Evolutionary conservation across 768 basidiomycete species (phyloP).

Genomic region (Trametes elegans): DNA sequence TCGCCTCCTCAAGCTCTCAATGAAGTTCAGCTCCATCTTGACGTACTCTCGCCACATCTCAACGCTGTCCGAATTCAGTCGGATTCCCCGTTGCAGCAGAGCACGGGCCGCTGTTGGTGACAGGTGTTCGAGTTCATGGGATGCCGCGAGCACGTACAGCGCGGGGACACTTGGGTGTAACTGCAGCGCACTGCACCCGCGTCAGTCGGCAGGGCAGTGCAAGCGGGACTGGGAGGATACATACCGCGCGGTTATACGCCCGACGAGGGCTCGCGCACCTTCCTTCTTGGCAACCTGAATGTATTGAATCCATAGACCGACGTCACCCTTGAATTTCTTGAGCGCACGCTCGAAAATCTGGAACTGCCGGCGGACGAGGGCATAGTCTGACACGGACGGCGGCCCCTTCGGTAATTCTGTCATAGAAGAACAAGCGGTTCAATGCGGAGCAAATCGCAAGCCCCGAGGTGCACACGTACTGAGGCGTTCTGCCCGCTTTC

Average conservation of each 20-base stretch:
- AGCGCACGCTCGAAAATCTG: slow-evolving; percentile 90
- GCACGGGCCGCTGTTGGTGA: slow-evolving; percentile 80
- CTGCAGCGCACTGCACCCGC: slow-evolving; percentile 66
- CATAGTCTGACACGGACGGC: slow-evolving; percentile 77
- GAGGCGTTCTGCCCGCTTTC: slow-evolving; percentile 70
- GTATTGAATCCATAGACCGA: slow-evolving; percentile 88
- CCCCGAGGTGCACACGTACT: slow-evolving; percentile 44
- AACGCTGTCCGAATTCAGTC: slow-evolving; percentile 67
- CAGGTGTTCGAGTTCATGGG: slow-evolving; percentile 73
- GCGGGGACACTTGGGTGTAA: slow-evolving; percentile 77
- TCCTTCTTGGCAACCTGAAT: slow-evolving; percentile 81
- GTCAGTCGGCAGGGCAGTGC: not conserved
- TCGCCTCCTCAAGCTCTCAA: slow-evolving; percentile 74
- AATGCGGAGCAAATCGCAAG: not conserved
- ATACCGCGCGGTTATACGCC: slow-evolving; percentile 79
- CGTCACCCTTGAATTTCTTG: slow-evolving; percentile 84
- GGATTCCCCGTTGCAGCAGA: slow-evolving; percentile 81
- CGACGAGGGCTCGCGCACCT: slow-evolving; percentile 75
- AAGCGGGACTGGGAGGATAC: slow-evolving; percentile 21
- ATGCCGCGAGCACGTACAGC: slow-evolving; percentile 82
- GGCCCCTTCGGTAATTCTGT: slow-evolving; percentile 40
- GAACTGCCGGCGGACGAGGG: slow-evolving; percentile 80
- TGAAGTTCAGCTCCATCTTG: slow-evolving; percentile 84
- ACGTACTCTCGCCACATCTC: slow-evolving; percentile 90
- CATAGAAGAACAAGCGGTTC: not conserved